Evolutionary conservation across 169 alveolate species (phyloP), one percentile per base, ranked within the genome.

Genomic region (Toxoplasma gondii): DNA sequence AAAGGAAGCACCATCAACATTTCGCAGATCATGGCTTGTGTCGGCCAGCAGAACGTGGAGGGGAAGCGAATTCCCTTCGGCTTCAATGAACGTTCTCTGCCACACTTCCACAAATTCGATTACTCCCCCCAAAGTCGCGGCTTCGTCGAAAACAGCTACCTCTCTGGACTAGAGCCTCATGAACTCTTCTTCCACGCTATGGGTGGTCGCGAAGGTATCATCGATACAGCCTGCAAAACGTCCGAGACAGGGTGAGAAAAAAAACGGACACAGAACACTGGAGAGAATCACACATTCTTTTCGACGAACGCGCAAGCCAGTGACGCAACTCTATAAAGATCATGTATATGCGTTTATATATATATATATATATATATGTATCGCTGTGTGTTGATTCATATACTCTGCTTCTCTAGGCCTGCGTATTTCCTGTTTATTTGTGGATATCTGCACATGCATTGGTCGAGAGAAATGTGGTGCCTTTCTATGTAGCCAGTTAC

Each of bases 191-290:
- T 99, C 98, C 99, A 99, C 97, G 99, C 99, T 81, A 99, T 99
- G 99, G 99, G 99, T 54, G 99, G 99, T 49, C 97, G 99, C 96
- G 99, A 99, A 96, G 99, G 99, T 80, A 99, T 99, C 54, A 99
- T 99, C 88, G 99, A 99, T 97, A 99, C 99, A 36, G 99, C 99
- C 34, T 99, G 99, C 91, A 99, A 99, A 95, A 99, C 99, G 49
- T 98, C 99, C 39, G 99, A 99, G 97, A 99, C 99, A 27, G 99
- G 99, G 83, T 94, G 38, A 67, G 93, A 24, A 7, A 12, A 10
- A 12, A 24, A 24, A 39, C 17, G 81, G 82, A 12, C n/a, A 7
- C 24, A 7, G 49, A 44, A 69, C 69, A 5, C 27, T 45, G 34
- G 43, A 16, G 5, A 36, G 1, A 31, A 44, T 44, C 53, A 41